phyloP scores from a whole-genome alignment of 2,329 filamentous ascomycete genomes.

The Aspergillus pseudotamarii region DNA sequence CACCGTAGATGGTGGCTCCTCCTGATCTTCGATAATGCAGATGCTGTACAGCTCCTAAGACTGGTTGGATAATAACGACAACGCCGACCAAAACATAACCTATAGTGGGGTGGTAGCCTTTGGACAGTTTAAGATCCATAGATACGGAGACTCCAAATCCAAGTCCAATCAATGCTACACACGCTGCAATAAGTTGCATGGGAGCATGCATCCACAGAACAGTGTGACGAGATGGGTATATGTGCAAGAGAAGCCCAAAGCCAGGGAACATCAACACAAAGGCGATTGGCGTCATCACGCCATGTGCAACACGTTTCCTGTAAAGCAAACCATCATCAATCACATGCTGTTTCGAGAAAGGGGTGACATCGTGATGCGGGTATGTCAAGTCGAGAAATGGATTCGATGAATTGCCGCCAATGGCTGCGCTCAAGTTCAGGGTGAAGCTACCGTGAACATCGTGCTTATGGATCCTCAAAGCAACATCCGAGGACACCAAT shows the following conservation, averaged over 20 bases:
- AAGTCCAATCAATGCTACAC: conserved; percentile 51
- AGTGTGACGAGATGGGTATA: conserved; percentile 40
- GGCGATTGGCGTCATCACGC: conserved; percentile 23
- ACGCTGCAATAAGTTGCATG: conserved; percentile 51
- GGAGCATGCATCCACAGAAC: conserved; percentile 49
- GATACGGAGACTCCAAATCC: conserved; percentile 55
- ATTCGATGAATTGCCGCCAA: conserved; percentile 49
- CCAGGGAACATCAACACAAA: conserved; percentile 47
- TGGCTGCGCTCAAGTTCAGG: conserved; percentile 53
- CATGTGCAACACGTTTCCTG: conserved; percentile 23
- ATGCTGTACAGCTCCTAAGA: conserved; percentile 55
- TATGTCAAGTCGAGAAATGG: conserved; percentile 27
- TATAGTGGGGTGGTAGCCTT: conserved; percentile 52
- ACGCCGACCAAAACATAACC: conserved; percentile 52
- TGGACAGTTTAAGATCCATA: conserved; percentile 38
- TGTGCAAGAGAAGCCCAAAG: conserved; percentile 35
- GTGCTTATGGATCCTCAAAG: conserved; percentile 50
- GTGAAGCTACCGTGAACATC: conserved; percentile 44
- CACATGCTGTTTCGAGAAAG: conserved; percentile 15
- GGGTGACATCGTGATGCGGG: conserved; percentile 9
- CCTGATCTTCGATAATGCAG: conserved; percentile 49
- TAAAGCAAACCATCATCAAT: conserved; percentile 20
- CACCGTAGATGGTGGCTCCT: conserved; percentile 48
- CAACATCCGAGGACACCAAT: conserved; percentile 50
- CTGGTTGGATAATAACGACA: conserved; percentile 59